Evolutionary conservation across 2,329 filamentous ascomycete species (phyloP), one percentile per base, ranked within the genome.

Genomic region (Paramyrothecium roridum): DNA sequence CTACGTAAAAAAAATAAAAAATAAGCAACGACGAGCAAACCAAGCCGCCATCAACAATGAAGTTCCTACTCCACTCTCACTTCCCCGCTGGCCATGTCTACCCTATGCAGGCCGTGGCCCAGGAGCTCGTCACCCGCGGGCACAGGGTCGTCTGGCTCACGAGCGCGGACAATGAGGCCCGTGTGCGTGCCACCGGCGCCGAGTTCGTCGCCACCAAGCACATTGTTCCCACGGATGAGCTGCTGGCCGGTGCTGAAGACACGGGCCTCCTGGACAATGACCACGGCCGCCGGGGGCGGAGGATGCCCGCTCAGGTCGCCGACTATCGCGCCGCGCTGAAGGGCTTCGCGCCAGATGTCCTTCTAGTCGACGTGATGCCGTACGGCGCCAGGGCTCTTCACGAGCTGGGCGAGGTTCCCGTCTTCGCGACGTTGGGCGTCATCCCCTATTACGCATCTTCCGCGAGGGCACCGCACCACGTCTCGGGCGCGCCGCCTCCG

Each of bases 361-460:
- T 74, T n/a, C 57, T 74, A 2, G 71, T 73, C 47, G 72, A 74
- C 56, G 71, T 72, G n/a, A 58, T 73, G 55, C 72, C 72, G 1
- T 62, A 70, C 23, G 72, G 71, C 6, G 70, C 69, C 1, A 66
- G 64, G n/a, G 71, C 71, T 2, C 52, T 74, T 48, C 61, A 61
- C 13, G 71, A 74, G 22, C 58, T 73, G 8, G 70, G 65, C 1
- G 70, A 72, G 56, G 60, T 72, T 2, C 68, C 69, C 0, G 59
- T 57, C 0, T 75, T 73, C 54, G 73, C 71, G 3, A 75, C 72
- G 1, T 59, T 75, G 11, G 73, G 73, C 3, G 71, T 75, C 3
- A 72, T 73, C 34, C 73, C 73, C 2, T 65, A 75, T 33, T 73
- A 75, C 50, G 66, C 66, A 47, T 71, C 69, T 13, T 54, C 55